Conservation (phyloP, 257 asterid genomes). For the Ilex aquifolium region DNA sequence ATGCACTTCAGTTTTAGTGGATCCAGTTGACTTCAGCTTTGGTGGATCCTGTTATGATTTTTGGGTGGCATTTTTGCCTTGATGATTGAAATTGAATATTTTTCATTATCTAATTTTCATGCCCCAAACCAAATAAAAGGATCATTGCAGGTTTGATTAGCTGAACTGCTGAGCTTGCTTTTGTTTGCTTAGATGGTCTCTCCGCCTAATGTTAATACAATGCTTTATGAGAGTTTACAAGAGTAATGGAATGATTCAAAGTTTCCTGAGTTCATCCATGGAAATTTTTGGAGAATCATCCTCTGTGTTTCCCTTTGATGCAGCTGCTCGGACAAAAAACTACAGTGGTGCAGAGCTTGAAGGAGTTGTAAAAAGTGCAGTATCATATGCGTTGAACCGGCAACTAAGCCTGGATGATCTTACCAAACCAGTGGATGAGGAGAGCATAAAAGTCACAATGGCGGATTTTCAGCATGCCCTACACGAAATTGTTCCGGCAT, state of each 20-base stretch:
- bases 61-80: too few species aligned
- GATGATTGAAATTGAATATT: too few species aligned
- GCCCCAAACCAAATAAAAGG: too few species aligned
- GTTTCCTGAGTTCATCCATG: neutral
- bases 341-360: conserved; percentile 99
- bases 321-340: conserved; percentile 97
- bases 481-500: conserved; percentile 84
- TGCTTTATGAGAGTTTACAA: neutral
- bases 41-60: too few species aligned
- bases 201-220: neutral
- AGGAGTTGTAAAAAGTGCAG: conserved; percentile 99
- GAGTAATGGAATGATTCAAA: neutral
- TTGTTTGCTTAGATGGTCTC: neutral
- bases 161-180: neutral
- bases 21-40: too few species aligned
- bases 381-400: conserved; percentile 91
- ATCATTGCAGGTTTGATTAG: too few species aligned
- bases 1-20: too few species aligned
- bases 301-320: conserved; percentile 19
- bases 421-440: conserved; percentile 89
- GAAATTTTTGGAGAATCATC: conserved; percentile 1
- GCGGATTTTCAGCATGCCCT: conserved; percentile 79
- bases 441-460: conserved; percentile 87
- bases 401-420: conserved; percentile 91
- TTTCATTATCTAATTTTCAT: too few species aligned